These are phyloP conservation scores for Porogramme epimiltina DNA, from an alignment of 1,284 basidiomycete genomes.

Conservation along the genomic window DNA sequence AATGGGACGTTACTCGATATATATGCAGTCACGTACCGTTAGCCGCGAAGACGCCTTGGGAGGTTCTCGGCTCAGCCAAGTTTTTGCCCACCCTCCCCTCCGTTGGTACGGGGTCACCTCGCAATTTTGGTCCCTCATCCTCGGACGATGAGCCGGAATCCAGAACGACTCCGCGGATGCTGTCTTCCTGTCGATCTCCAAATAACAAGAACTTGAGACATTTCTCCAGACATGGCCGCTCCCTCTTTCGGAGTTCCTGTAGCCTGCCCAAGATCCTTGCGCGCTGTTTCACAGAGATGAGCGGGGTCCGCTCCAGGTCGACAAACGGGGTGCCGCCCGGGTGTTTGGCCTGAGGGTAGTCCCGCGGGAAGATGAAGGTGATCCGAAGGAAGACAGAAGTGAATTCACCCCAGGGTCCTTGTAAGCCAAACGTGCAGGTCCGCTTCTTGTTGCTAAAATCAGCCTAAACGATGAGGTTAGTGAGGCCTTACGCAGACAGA, in stretches of 20 bases:
- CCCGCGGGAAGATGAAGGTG: slow-evolving; percentile 87
- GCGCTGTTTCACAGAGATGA: slow-evolving; percentile 76
- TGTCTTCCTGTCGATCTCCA: slow-evolving; percentile 47
- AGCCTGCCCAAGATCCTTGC: slow-evolving; percentile 79
- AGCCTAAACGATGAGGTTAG: slow-evolving; percentile 46
- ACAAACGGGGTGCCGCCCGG: slow-evolving; percentile 74
- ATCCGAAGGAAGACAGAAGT: slow-evolving; percentile 84
- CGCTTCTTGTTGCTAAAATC: slow-evolving; percentile 75
- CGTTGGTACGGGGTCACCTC: too few relatives aligned
- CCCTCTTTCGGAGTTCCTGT: slow-evolving; percentile 66
- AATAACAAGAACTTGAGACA: slow-evolving; percentile 83
- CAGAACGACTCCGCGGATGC: slow-evolving; percentile 40
- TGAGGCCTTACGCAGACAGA: not conserved
- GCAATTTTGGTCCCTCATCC: slow-evolving; percentile 47
- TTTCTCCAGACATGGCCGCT: slow-evolving; percentile 79
- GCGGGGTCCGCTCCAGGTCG: slow-evolving; percentile 81
- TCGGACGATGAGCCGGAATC: slow-evolving; percentile 59
- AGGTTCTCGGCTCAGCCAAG: slow-evolving; percentile 77
- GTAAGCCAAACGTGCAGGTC: slow-evolving; percentile 83
- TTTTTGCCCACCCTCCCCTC: too few relatives aligned
- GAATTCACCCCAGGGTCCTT: slow-evolving; percentile 88
- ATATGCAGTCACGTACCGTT: slow-evolving; percentile 58
- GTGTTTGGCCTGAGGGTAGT: slow-evolving; percentile 70
- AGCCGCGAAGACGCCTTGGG: slow-evolving; percentile 84
- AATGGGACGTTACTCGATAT: not conserved